Evolutionary conservation across 1,284 basidiomycete species (phyloP), one percentile per base, ranked within the genome.

Genomic region (Cryptococcus maquisensis): DNA sequence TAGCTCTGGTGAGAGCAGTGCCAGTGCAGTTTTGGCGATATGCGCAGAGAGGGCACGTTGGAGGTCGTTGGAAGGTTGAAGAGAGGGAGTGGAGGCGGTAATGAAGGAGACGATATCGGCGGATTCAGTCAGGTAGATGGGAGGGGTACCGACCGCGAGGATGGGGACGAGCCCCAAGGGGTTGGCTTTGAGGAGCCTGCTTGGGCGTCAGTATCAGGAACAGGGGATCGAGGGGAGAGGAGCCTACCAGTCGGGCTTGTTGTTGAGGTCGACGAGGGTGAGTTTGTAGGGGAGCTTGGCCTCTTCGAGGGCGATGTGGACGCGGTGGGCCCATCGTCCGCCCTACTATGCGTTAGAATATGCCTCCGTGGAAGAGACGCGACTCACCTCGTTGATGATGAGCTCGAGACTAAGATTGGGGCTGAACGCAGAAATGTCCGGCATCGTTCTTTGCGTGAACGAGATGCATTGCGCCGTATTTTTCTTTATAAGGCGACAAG

Each of bases 171-270:
- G 42, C 4, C 42, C 42, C 5, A 26, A 7, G 6, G 42, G 42
- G 23, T 44, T 44, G 42, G 42, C 42, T 44, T 44, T 26, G 42
- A 44, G 42, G 15, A 44, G 42, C 42, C 42, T 44, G 42, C 13
- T 44, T 15, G 38, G 20, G 23, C n/a, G n/a, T n/a, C n/a, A n/a
- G 21, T 21, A 18, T 44, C 42, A 44, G 42, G 16, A 21, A 4
- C 3, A 21, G 42, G 12, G 13, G 38, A n/a, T 39, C 4, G 5
- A 20, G 20, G 9, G 41, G 20, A 20, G 23, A 20, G 5, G 15
- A 15, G 21, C 42, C 7, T 21, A 44, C 42, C 42, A 44, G 15
- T 44, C 23, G 15, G 42, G 42, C 23, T 44, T 44, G 13, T 44
- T 44, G 16, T 20, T 21, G 20, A 44, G 23, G 23, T 44, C 42